These are phyloP conservation scores for Uromyces viciae-fabae DNA, from an alignment of 1,284 basidiomycete genomes.

Conservation along the genomic window DNA sequence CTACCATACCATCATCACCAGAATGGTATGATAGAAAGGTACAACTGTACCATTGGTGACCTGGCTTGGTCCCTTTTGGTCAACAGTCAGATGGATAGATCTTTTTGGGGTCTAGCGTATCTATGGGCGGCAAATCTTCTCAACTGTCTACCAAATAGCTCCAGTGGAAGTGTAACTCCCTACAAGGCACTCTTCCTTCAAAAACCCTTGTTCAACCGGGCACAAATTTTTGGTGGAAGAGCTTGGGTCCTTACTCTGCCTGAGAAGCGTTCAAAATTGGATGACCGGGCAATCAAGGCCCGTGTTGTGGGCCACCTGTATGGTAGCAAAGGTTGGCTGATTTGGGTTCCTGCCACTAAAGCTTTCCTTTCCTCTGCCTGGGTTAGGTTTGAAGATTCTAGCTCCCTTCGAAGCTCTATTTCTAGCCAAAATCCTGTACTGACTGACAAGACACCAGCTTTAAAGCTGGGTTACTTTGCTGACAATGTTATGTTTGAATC, in stretches of 20 bases:
- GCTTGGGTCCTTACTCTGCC: not conserved
- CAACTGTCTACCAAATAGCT: not conserved
- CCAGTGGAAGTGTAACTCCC: not conserved
- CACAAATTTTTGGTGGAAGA: not conserved
- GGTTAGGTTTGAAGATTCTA: not conserved
- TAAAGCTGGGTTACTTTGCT: too few relatives aligned
- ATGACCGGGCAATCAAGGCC: not conserved
- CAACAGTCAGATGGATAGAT: not conserved
- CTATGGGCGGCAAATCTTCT: not conserved
- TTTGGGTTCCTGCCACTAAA: not conserved
- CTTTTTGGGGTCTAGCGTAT: not conserved
- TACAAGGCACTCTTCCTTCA: not conserved
- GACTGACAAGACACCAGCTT: too few relatives aligned
- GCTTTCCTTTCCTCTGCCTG: not conserved
- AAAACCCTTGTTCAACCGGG: not conserved
- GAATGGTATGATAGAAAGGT: not conserved
- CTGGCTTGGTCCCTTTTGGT: not conserved
- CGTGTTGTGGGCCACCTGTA: not conserved
- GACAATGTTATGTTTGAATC: too few relatives aligned
- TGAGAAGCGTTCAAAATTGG: not conserved
- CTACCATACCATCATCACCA: not conserved
- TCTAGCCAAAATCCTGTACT: not conserved
- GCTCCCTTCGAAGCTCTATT: not conserved
- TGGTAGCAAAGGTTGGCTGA: not conserved
- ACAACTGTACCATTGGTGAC: not conserved